Conservation (phyloP, 192 early-diverging fungal genomes). For the Martensiomyces pterosporus region DNA sequence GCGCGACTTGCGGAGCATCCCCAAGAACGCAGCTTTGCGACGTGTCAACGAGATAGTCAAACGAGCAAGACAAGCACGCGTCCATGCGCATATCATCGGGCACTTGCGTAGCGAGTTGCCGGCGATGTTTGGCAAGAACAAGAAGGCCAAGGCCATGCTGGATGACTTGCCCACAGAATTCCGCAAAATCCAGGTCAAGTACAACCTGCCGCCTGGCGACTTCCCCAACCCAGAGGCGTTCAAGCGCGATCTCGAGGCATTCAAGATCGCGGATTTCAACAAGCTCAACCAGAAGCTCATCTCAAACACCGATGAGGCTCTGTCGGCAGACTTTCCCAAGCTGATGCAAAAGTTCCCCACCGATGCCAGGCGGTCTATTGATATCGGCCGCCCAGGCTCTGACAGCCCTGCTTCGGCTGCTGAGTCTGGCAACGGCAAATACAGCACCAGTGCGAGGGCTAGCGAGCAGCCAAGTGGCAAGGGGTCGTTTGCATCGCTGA, state of each 20-base stretch:
- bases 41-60: conserved; percentile 92
- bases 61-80: conserved; percentile 69
- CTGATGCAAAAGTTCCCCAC: conserved; percentile 74
- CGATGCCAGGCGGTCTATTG: conserved; percentile 30
- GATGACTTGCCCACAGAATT: conserved; percentile 73
- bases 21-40: conserved; percentile 75
- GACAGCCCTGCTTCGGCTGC: background rate
- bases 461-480: conserved; percentile 13
- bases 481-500: conserved; percentile 6
- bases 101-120: conserved; percentile 83
- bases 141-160: conserved; percentile 70
- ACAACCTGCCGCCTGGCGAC: conserved; percentile 74
- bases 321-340: conserved; percentile 66
- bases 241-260: conserved; percentile 60
- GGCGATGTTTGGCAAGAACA: conserved; percentile 71
- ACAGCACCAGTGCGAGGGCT: background rate
- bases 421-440: background rate
- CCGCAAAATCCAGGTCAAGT: conserved; percentile 61
- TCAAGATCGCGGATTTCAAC: conserved; percentile 80
- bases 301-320: conserved; percentile 64
- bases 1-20: conserved; percentile 66
- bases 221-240: conserved; percentile 79
- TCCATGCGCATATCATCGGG: conserved; percentile 81
- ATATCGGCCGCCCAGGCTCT: conserved; percentile 16
- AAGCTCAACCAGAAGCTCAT: conserved; percentile 69